These are phyloP conservation scores for Jasminum sambac DNA, from an alignment of 257 asterid species.

Conservation along the genomic window DNA sequence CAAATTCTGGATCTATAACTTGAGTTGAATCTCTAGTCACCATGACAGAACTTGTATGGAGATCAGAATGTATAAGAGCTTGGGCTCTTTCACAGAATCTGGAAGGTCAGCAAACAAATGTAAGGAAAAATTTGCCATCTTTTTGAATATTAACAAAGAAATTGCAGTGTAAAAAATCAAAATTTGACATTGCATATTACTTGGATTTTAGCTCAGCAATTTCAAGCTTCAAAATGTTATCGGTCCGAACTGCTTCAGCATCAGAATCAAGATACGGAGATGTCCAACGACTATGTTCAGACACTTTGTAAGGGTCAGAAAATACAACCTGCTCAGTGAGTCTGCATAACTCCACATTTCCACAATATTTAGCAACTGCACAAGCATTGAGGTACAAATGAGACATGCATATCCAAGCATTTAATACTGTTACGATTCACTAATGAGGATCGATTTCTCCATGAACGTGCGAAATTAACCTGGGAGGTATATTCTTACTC, in stretches of 20 bases:
- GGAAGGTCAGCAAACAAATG: slow-evolving; percentile 31
- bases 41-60: slow-evolving; percentile 96
- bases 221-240: slow-evolving; percentile 78
- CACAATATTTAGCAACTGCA: slow-evolving; percentile 94
- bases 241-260: slow-evolving; percentile 79
- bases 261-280: slow-evolving; percentile 87
- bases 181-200: slow-evolving; percentile 34
- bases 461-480: slow-evolving; percentile 1
- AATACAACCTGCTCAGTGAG: slow-evolving; percentile 95
- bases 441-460: not conserved
- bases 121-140: slow-evolving; percentile 18
- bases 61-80: slow-evolving; percentile 95
- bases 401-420: slow-evolving; percentile 14
- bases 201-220: slow-evolving; percentile 85
- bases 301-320: slow-evolving; percentile 91
- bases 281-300: slow-evolving; percentile 79
- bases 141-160: not conserved
- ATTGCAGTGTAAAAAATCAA: slow-evolving; percentile 12
- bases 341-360: slow-evolving; percentile 88
- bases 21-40: slow-evolving; percentile 79
- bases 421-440: slow-evolving; percentile 10
- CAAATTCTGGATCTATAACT: slow-evolving; percentile 93
- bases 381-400: slow-evolving; percentile 26
- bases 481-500: not conserved
- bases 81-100: slow-evolving; percentile 97